Percentiles rank a stretch among this genome's conserved stretches.
phyloP scores from a whole-genome alignment of 768 basidiomycete species.

The Chalciporus pseudorubinellus region DNA sequence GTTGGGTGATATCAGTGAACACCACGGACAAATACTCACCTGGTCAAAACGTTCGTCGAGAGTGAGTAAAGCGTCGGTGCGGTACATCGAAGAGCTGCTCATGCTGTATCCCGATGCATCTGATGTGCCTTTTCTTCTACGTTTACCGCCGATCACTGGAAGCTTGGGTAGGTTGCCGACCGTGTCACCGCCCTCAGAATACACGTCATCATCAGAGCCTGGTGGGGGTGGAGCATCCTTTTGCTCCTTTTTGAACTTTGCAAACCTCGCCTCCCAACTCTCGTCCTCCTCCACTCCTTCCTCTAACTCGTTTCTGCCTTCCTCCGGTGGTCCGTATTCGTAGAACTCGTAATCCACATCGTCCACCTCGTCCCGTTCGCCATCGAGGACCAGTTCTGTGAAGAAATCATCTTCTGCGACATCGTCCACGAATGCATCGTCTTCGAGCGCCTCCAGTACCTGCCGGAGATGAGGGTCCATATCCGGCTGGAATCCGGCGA shows the following conservation, averaged over 20 bases:
- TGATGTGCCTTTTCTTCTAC: constrained; percentile 68
- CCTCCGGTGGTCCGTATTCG: constrained; percentile 40
- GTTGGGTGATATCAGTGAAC: neutral
- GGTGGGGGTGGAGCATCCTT: constrained; percentile 19
- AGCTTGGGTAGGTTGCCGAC: constrained; percentile 71
- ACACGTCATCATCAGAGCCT: constrained; percentile 51
- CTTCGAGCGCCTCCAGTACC: constrained; percentile 89
- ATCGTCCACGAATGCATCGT: constrained; percentile 90
- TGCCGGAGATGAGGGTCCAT: constrained; percentile 97
- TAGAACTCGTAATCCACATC: constrained; percentile 64
- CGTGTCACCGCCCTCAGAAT: constrained; percentile 78
- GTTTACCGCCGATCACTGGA: constrained; percentile 76
- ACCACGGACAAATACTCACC: constrained; percentile 44
- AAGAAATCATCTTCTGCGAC: constrained; percentile 76
- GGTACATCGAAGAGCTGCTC: constrained; percentile 95
- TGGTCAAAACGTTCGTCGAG: constrained; percentile 94
- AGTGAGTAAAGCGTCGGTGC: constrained; percentile 83
- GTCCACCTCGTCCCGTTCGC: constrained; percentile 63
- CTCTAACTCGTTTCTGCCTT: constrained; percentile 22
- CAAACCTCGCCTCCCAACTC: constrained; percentile 81
- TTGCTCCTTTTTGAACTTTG: constrained; percentile 67
- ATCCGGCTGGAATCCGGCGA: constrained; percentile 88
- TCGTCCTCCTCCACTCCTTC: constrained; percentile 27
- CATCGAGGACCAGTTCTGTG: constrained; percentile 63
- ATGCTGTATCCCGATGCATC: constrained; percentile 95